Conservation (phyloP, 176 grass and related monocot species). For the Dactylis glomerata region DNA sequence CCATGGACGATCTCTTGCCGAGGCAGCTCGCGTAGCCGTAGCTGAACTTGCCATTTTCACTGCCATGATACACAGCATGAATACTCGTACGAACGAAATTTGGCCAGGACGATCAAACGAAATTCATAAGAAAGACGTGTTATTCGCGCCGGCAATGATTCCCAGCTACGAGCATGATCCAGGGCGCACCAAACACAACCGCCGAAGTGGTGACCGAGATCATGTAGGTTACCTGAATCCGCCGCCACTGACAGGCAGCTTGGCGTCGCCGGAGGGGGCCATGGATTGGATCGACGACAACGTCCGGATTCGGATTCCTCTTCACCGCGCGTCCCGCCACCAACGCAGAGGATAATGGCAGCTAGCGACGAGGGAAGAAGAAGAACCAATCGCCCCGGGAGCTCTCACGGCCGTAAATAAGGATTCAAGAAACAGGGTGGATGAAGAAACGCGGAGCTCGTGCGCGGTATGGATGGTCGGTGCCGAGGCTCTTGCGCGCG, state of each 20-base stretch:
- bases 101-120: background rate
- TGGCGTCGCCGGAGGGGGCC: slow-evolving; percentile 31
- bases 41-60: slow-evolving; percentile 81
- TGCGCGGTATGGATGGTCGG: background rate
- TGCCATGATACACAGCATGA: slow-evolving; percentile 23
- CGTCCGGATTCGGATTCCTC: slow-evolving; percentile 26
- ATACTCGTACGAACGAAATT: background rate
- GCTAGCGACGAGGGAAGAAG: background rate
- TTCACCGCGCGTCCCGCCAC: background rate
- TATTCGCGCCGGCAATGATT: no score
- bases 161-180: no score
- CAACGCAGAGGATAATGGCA: background rate
- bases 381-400: background rate
- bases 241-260: slow-evolving; percentile 52
- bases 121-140: no score
- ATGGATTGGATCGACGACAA: background rate
- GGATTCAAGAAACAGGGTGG: background rate
- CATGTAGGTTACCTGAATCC: slow-evolving; percentile 60
- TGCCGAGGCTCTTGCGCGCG: background rate
- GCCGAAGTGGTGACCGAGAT: background rate
- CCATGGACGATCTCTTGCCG: slow-evolving; percentile 81
- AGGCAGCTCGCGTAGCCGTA: slow-evolving; percentile 79
- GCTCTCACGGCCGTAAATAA: background rate
- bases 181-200: background rate
- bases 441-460: background rate